Conservation (phyloP, 106 monocot species). For the Ottelia alismoides region DNA sequence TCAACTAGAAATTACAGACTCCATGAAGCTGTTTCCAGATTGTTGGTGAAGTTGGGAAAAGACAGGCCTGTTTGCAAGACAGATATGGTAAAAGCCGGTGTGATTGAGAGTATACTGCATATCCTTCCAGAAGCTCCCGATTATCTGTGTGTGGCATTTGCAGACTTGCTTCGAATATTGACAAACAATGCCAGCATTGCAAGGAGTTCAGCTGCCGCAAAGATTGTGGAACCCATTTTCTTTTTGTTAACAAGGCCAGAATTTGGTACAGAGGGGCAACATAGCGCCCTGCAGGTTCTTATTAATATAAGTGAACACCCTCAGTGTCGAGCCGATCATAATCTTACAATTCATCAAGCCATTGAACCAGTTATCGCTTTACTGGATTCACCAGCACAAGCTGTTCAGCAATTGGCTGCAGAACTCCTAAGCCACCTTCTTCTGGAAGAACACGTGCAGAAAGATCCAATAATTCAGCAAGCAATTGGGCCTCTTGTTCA, state of each 20-base stretch:
- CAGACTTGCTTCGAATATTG: conserved; percentile 77
- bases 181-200: conserved; percentile 96
- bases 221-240: conserved; percentile 78
- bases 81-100: conserved; percentile 91
- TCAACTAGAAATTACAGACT: conserved; percentile 70
- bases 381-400: conserved; percentile 65
- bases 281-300: conserved; percentile 74
- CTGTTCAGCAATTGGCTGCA: conserved; percentile 86
- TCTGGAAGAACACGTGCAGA: conserved; percentile 66
- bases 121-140: conserved; percentile 83
- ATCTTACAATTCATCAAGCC: conserved; percentile 42
- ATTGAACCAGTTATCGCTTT: conserved; percentile 76
- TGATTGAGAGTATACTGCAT: conserved; percentile 68
- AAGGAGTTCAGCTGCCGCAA: conserved; percentile 72
- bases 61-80: conserved; percentile 81
- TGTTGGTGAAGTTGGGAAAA: conserved; percentile 82
- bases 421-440: conserved; percentile 84
- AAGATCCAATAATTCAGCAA: conserved; percentile 70
- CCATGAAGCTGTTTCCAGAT: conserved; percentile 69
- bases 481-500: conserved; percentile 86
- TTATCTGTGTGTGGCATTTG: conserved; percentile 64
- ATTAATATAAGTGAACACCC: conserved; percentile 92
- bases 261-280: conserved; percentile 76
- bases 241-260: conserved; percentile 47
- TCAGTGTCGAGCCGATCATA: conserved; percentile 60